A percentile compares a stretch with the other conserved stretches of the same genome.
Evolutionary conservation across 2,329 filamentous ascomycete genomes (phyloP).

Genomic region (Sarocladiaceae sp.): DNA sequence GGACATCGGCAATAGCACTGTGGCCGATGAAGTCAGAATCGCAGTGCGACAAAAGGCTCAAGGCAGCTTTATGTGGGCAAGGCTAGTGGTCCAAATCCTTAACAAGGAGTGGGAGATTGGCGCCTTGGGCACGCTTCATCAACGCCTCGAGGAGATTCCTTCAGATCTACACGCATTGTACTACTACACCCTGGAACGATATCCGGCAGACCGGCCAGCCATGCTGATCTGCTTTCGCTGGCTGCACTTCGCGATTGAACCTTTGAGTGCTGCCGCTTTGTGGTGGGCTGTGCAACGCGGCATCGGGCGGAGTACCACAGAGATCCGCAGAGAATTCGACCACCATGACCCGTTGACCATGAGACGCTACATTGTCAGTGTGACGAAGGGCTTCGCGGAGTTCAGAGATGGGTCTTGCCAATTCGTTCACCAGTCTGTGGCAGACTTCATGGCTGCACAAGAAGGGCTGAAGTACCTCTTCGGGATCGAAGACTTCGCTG

Average conservation of each 20-base stretch:
- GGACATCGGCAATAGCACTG: neutral
- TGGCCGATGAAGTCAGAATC: neutral
- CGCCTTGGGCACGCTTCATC: constrained; percentile 16
- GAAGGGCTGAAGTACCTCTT: too few species aligned
- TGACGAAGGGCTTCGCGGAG: too few species aligned
- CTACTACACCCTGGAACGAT: constrained; percentile 36
- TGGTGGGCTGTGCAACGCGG: too few species aligned
- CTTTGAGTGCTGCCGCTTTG: too few species aligned
- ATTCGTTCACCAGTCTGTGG: too few species aligned
- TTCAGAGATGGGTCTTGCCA: too few species aligned
- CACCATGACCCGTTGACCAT: too few species aligned
- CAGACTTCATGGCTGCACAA: too few species aligned
- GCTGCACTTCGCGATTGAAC: constrained; percentile 31
- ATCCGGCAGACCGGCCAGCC: constrained; percentile 42
- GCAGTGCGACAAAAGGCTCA: constrained; percentile 29
- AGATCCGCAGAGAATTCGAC: too few species aligned
- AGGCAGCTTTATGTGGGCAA: constrained; percentile 38
- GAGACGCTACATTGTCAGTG: too few species aligned
- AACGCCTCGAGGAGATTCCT: constrained; percentile 30
- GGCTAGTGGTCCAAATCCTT: constrained; percentile 31
- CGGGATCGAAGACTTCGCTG: too few species aligned
- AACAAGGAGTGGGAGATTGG: constrained; percentile 26
- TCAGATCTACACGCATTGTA: constrained; percentile 42
- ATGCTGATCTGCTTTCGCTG: constrained; percentile 30
- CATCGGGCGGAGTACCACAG: too few species aligned